Evolutionary conservation across 2,329 filamentous ascomycete species (phyloP).

Genomic region (Ophiostoma australiae): DNA sequence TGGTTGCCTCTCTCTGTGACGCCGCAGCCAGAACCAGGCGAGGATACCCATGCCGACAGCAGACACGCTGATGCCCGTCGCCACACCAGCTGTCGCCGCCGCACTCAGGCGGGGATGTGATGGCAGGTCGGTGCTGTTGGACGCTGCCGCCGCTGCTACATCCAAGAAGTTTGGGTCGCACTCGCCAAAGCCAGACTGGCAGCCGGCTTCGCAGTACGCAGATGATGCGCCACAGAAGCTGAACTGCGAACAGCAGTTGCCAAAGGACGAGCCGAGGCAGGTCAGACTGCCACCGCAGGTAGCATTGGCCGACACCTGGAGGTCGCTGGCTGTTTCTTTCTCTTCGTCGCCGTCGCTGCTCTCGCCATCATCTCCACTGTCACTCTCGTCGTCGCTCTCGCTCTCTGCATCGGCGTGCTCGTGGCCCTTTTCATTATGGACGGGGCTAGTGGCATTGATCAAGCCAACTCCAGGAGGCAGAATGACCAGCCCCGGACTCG

Average conservation of each 20-base stretch:
- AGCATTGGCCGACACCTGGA: neutral
- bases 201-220: neutral
- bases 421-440: neutral
- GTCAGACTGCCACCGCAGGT: neutral
- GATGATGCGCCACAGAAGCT: neutral
- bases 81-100: neutral
- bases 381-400: neutral
- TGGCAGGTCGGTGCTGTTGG: neutral
- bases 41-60: neutral
- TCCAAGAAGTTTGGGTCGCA: neutral
- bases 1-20: neutral
- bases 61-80: neutral
- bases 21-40: neutral
- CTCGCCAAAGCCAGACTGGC: neutral
- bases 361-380: conserved; percentile 35
- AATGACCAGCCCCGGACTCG: neutral
- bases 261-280: neutral
- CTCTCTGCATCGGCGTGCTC: neutral
- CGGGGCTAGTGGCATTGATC: neutral
- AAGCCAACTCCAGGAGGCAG: neutral
- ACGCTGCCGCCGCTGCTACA: neutral
- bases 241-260: neutral
- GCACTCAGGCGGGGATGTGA: neutral
- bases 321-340: neutral
- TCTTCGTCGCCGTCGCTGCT: conserved; percentile 51